phyloP scores from a whole-genome alignment of 2,329 filamentous ascomycete genomes.

The Mariannaea sp. region DNA sequence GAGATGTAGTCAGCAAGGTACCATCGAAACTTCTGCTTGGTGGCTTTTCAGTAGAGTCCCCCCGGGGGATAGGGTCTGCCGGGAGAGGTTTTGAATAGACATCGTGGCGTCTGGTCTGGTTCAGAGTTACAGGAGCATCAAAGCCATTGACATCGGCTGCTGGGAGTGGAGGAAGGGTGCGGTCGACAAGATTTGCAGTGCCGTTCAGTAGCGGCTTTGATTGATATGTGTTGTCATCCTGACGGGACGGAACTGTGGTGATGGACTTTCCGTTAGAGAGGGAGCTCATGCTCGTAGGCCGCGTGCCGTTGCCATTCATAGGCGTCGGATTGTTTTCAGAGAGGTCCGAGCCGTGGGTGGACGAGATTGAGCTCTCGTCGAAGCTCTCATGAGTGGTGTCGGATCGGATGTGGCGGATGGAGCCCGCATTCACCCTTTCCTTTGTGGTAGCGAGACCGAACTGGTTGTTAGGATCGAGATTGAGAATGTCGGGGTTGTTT shows the following conservation, averaged over 20 bases:
- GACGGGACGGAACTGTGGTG: conserved; percentile 37
- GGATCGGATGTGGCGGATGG: conserved; percentile 48
- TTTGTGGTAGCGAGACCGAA: conserved; percentile 43
- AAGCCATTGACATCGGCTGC: conserved; percentile 29
- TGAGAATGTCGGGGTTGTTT: conserved; percentile 49
- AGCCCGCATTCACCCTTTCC: conserved; percentile 44
- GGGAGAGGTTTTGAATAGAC: conserved; percentile 32
- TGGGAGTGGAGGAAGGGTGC: conserved; percentile 34
- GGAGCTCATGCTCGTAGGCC: conserved; percentile 62
- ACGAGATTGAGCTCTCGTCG: conserved; percentile 59
- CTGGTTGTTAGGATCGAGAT: conserved; percentile 49
- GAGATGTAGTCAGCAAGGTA: conserved; percentile 20
- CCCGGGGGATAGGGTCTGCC: conserved; percentile 26
- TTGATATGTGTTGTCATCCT: conserved; percentile 32
- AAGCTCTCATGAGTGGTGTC: conserved; percentile 57
- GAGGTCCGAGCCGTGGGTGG: conserved; percentile 57
- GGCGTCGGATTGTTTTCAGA: conserved; percentile 52
- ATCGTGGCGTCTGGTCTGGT: conserved; percentile 22
- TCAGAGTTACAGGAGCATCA: conserved; percentile 15
- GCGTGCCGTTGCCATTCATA: conserved; percentile 50
- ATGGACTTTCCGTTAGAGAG: conserved; percentile 60
- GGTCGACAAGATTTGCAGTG: conserved; percentile 37
- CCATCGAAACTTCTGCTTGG: conserved; percentile 27
- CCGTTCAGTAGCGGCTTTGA: conserved; percentile 38
- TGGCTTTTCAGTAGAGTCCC: conserved; percentile 21